phyloP scores from a whole-genome alignment of 2,329 filamentous ascomycete genomes.

The Cephalotrichum gorgonifer region DNA sequence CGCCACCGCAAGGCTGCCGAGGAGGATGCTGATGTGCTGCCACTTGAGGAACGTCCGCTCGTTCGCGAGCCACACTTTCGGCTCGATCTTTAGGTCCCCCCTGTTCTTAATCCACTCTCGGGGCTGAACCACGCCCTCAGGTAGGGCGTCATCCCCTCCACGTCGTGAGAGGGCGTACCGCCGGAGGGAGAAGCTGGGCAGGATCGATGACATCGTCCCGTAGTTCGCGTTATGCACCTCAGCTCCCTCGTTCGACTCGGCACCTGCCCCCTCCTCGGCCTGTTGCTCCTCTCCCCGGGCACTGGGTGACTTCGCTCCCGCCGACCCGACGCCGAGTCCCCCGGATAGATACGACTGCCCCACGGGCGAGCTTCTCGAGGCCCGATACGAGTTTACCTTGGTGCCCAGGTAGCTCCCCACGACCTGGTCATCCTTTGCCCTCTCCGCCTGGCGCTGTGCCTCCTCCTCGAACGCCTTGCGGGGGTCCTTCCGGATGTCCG shows the following conservation, averaged over 20 bases:
- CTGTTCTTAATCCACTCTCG: constrained; percentile 88
- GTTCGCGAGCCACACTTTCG: constrained; percentile 97
- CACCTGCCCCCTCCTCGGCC: not conserved
- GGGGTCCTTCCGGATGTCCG: constrained; percentile 88
- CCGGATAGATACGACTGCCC: constrained; percentile 55
- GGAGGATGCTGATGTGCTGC: constrained; percentile 87
- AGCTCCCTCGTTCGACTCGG: constrained; percentile 19
- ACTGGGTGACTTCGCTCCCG: constrained; percentile 19
- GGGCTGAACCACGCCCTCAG: constrained; percentile 81
- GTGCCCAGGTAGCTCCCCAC: constrained; percentile 78
- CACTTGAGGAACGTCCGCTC: constrained; percentile 98
- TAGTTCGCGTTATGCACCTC: constrained; percentile 28
- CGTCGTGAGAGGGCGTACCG: constrained; percentile 54
- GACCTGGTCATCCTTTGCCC: constrained; percentile 76
- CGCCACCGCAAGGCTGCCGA: constrained; percentile 73
- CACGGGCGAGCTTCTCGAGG: constrained; percentile 54
- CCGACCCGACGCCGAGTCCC: constrained; percentile 35
- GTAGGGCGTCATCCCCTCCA: constrained; percentile 41
- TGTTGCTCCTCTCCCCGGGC: constrained; percentile 11
- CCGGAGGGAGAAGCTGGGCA: constrained; percentile 74
- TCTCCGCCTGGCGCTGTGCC: constrained; percentile 70
- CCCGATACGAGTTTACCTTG: constrained; percentile 43
- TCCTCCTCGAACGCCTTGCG: constrained; percentile 85
- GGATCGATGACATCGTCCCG: constrained; percentile 56
- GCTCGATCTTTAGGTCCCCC: constrained; percentile 84